Evolutionary conservation across 306 rosid species (phyloP), one percentile per base, ranked within the genome.

Genomic region (Chamaecrista fasciculata): DNA sequence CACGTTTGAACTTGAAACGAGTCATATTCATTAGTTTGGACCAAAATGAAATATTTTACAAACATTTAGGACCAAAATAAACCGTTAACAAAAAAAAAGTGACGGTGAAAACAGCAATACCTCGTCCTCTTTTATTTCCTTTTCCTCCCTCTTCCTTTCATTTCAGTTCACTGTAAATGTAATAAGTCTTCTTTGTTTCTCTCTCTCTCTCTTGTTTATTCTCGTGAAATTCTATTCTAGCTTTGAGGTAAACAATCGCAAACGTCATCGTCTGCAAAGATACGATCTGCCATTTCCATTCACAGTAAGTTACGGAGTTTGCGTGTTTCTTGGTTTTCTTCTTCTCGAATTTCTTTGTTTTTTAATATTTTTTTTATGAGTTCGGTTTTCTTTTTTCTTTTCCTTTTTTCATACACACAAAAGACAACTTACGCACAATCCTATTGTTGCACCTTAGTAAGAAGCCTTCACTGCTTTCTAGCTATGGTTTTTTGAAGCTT

Each of bases 231-330:
- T 33, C 50, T 62, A 21, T 37, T 23, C 20, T 39, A 20, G 49
- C 31, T 62, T 21, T 16, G 34, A 20, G 40, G 14, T 37, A 12
- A 39, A 62, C 48, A 39, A 62, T 62, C 20, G 67, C 46, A 21
- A 11, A n/a, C 67, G 12, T 40, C 46, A 42, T 18, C 26, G 6
- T 5, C 5, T 15, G 20, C 10, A 62, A 40, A 11, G n/a, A n/a
- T n/a, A n/a, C n/a, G 20, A 62, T 62, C 51, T 20, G 28, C 50
- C 67, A 5, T 24, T 62, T 62, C 34, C 36, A 20, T 62, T 21
- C 50, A 2, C 51, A 62, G 67, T 62, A 62, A 62, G 67, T 62
- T 39, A 18, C 19, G 19, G 10, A n/a, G n/a, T n/a, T n/a, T n/a
- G n/a, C n/a, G n/a, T n/a, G n/a, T n/a, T n/a, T n/a, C n/a, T n/a